Base-by-base conservation (phyloP, 306 rosid species). In the Rosa multiflora region DNA sequence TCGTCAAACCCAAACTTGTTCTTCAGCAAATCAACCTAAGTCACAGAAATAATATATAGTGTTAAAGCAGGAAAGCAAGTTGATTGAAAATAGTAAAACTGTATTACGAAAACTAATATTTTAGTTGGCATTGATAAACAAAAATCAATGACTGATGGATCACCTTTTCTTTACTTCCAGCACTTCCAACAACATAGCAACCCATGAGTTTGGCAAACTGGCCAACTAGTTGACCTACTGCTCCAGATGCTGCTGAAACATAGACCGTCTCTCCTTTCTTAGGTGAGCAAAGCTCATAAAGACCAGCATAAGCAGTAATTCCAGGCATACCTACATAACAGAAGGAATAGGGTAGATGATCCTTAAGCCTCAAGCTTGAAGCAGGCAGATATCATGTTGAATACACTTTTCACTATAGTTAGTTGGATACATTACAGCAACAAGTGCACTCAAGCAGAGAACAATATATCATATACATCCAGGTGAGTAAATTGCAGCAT, bases 131-230 rank as follows among this genome's bases (percentile, higher is more conserved):
- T 18, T 17, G 21, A 52, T 52, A 17, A 21, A 3, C 4, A 58
- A 58, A 58, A 21, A 4, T 5, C 37, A 59, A 21, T 59, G 37
- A 59, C 15, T 59, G 37, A 59, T 8, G 35, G 66, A 59, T 9
- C 61, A 82, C 88, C 86, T 85, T 82, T 51, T 82, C 83, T 29
- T 40, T 64, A 66, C 83, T 85, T 63, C 88, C 85, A 66, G 88
- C 88, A 79, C 85, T 82, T 37, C 86, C 88, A 71, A 82, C 88
- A n/a, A 85, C 83, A 79, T 82, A 64, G 75, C 88, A 85, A 61
- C 88, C 88, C 70, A 29, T 12, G 61, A 85, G 56, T 53, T 85
- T 85, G 1, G 88, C 85, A 8, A 85, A 79, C 44, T 85, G 88
- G 18, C 85, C 85, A 55, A 85, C 88, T 23, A 85, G 81, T 18